Evolutionary conservation across 352 stramenopile species (phyloP).

Genomic region (Phytopythium oedochilum): DNA sequence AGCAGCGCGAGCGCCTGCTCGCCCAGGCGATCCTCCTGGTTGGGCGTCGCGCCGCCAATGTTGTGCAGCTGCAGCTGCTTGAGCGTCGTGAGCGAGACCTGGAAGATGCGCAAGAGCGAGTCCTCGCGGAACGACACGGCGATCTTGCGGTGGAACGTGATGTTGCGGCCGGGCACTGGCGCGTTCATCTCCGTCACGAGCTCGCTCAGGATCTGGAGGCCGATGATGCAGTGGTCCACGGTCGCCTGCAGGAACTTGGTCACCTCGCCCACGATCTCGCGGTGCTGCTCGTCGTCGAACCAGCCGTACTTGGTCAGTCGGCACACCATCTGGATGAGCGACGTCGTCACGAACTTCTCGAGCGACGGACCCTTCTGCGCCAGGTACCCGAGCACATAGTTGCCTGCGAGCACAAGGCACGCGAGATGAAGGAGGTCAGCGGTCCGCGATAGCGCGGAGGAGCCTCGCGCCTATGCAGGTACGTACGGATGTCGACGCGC

Average conservation of each 20-base stretch:
- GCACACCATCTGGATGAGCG: slow-evolving; percentile 97
- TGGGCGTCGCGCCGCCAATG: slow-evolving; percentile 64
- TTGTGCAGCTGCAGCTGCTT: slow-evolving; percentile 93
- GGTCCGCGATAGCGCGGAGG: too few species aligned
- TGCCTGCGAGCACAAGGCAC: slow-evolving; percentile 43
- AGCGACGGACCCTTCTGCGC: slow-evolving; percentile 93
- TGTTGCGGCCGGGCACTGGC: slow-evolving; percentile 90
- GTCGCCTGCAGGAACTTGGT: slow-evolving; percentile 97
- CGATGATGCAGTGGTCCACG: slow-evolving; percentile 97
- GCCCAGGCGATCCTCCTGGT: slow-evolving; percentile 92
- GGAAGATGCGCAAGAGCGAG: slow-evolving; percentile 94
- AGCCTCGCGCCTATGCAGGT: neutral
- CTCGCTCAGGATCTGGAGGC: slow-evolving; percentile 97
- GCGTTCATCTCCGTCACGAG: slow-evolving; percentile 98
- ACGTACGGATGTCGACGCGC: slow-evolving; percentile 91
- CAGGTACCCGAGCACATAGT: slow-evolving; percentile 97
- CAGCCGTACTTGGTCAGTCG: slow-evolving; percentile 98
- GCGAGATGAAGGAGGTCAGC: too few species aligned
- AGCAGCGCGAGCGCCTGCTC: slow-evolving; percentile 91
- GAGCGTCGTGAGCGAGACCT: slow-evolving; percentile 95
- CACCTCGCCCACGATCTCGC: slow-evolving; percentile 96
- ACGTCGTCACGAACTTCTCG: slow-evolving; percentile 94
- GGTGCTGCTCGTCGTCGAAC: slow-evolving; percentile 97
- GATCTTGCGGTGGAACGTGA: slow-evolving; percentile 98
- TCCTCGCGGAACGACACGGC: slow-evolving; percentile 97